These are phyloP conservation scores for Penicillium sp. DNA, from an alignment of 2,329 filamentous ascomycete genomes.

Conservation along the genomic window DNA sequence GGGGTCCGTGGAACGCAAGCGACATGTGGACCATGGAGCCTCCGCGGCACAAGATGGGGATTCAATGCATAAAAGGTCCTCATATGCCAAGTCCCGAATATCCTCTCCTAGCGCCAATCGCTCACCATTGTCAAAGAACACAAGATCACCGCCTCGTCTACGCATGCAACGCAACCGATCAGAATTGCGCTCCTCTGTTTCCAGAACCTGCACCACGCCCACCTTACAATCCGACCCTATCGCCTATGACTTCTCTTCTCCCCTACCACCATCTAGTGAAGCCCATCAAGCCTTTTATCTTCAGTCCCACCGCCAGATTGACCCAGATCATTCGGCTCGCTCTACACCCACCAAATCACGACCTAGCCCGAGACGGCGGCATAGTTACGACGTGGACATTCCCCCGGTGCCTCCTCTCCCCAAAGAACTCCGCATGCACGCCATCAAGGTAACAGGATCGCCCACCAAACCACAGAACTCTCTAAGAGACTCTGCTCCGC, in stretches of 20 bases:
- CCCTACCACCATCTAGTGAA: constrained; percentile 8
- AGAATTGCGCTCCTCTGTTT: constrained; percentile 21
- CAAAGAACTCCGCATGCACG: constrained; percentile 30
- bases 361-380: constrained; percentile 13
- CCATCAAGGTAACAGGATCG: constrained; percentile 29
- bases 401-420: constrained; percentile 44
- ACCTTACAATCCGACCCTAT: constrained; percentile 1
- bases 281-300: constrained; percentile 18
- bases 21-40: constrained; percentile 8
- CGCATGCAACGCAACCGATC: constrained; percentile 25
- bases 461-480: constrained; percentile 21
- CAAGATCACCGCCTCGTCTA: constrained; percentile 16
- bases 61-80: constrained; percentile 18
- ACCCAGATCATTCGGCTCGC: constrained; percentile 20
- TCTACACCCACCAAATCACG: constrained; percentile 18
- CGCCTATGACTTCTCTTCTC: constrained; percentile 12
- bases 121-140: constrained; percentile 24
- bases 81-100: constrained; percentile 19
- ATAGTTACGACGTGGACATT: constrained; percentile 31
- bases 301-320: constrained; percentile 23
- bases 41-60: constrained; percentile 8
- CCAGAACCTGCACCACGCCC: constrained; percentile 1
- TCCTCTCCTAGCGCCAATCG: constrained; percentile 16
- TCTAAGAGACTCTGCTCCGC: background rate
- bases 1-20: constrained; percentile 34